phyloP scores from a whole-genome alignment of 495 filamentous ascomycete genomes.

The Aspergillus steynii region DNA sequence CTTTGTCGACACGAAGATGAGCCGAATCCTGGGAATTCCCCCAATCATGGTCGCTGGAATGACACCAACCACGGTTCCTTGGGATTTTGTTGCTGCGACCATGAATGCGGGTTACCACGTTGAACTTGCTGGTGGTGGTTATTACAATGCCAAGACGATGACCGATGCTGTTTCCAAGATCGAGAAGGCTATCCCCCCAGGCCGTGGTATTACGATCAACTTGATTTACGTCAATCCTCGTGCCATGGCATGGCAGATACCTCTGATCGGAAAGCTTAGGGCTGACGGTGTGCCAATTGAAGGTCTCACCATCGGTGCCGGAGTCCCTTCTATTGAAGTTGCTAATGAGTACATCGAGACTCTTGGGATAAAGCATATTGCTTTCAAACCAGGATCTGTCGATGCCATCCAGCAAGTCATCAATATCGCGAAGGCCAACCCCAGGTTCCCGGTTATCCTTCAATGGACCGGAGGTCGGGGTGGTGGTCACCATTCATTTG shows the following conservation, averaged over 20 bases:
- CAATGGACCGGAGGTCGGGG: constrained; percentile 96
- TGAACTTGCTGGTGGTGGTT: constrained; percentile 88
- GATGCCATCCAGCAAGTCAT: constrained; percentile 89
- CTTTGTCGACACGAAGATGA: constrained; percentile 98
- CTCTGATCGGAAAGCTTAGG: constrained; percentile 79
- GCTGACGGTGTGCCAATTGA: constrained; percentile 91
- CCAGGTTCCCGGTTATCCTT: constrained; percentile 82
- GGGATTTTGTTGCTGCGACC: constrained; percentile 93
- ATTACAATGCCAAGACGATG: constrained; percentile 89
- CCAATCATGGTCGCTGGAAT: constrained; percentile 94
- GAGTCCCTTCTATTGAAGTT: constrained; percentile 91
- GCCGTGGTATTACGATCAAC: constrained; percentile 91
- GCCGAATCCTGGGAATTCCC: constrained; percentile 82
- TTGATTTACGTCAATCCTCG: constrained; percentile 95
- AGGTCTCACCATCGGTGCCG: constrained; percentile 90
- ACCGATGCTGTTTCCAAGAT: constrained; percentile 88
- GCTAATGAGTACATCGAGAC: constrained; percentile 93
- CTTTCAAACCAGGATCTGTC: constrained; percentile 90
- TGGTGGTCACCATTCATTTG: constrained; percentile 92
- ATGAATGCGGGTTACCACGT: constrained; percentile 96
- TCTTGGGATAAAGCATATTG: constrained; percentile 90
- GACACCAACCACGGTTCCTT: constrained; percentile 91
- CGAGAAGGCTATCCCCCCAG: constrained; percentile 81
- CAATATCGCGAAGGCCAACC: constrained; percentile 90
- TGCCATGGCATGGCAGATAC: constrained; percentile 98